A percentile compares a stretch with the other conserved stretches of the same genome.
phyloP scores from a whole-genome alignment of 257 asterid genomes.

The Phtheirospermum japonicum region DNA sequence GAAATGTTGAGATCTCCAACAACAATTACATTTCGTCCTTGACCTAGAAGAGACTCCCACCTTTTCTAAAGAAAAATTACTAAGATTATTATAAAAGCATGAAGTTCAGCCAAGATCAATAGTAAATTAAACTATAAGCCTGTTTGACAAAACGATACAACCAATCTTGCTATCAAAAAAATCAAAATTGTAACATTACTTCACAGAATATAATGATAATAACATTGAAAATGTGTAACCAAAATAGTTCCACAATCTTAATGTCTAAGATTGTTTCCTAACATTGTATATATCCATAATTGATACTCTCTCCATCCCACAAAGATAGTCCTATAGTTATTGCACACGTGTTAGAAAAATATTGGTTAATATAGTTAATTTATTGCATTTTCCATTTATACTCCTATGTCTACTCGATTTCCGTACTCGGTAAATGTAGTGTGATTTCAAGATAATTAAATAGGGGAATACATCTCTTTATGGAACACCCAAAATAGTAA shows the following conservation, averaged over 20 bases:
- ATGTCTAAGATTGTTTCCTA: not conserved
- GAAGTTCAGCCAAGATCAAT: slow-evolving; percentile 28
- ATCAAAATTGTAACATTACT: not conserved
- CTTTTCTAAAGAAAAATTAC: slow-evolving; percentile 64
- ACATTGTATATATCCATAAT: not conserved
- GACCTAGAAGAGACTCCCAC: slow-evolving; percentile 71
- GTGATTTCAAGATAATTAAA: too few species aligned
- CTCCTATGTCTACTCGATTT: too few species aligned
- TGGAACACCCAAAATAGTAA: too few species aligned
- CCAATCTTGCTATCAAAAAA: slow-evolving; percentile 10
- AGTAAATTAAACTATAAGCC: too few species aligned
- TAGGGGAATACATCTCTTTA: too few species aligned
- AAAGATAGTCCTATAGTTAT: too few species aligned
- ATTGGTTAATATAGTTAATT: too few species aligned
- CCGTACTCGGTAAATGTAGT: too few species aligned
- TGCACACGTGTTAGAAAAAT: too few species aligned
- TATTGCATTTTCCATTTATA: too few species aligned
- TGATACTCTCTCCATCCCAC: too few species aligned
- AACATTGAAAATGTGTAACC: slow-evolving; percentile 1
- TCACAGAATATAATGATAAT: not conserved
- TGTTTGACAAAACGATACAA: slow-evolving; percentile 21
- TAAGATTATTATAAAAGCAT: slow-evolving; percentile 35
- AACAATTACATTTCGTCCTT: slow-evolving; percentile 68
- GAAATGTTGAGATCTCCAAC: slow-evolving; percentile 97
- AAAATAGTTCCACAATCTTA: not conserved